Evolutionary conservation across 2,329 filamentous ascomycete genomes (phyloP), one percentile per base, ranked within the genome.

Genomic region (Nigrograna mackinnonii): DNA sequence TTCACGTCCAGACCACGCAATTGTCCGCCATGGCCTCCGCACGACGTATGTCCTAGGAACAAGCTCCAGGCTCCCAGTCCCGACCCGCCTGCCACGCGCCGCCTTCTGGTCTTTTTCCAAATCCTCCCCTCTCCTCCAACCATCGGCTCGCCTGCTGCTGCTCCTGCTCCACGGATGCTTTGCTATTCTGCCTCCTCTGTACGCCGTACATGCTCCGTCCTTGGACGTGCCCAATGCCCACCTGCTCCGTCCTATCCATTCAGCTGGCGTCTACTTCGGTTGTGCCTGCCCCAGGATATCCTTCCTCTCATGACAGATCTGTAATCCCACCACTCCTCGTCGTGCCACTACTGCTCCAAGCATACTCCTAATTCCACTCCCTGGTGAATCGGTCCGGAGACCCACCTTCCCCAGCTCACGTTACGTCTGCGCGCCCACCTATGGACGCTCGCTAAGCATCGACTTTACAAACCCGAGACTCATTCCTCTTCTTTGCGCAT

Each of bases 401-500:
- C 50, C 57, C 57, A 53, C 50, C 54, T 47, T 50, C 54, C 52
- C 53, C 44, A 52, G 43, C 41, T 42, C 43, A 51, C 52, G 44
- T 50, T 39, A 38, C 46, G 43, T 47, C 37, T 35, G 30, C 43
- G 50, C 50, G 13, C 47, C 50, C 46, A 47, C 47, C 47, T 41
- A 68, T 67, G 64, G 55, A 61, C 49, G 38, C 46, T 46, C 37
- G 43, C 49, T 67, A 61, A 52, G 50, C 49, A 9, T 33, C 31
- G 9, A 33, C 18, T 17, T 17, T 17, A 33, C n/a, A 33, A 12
- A 17, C 16, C 31, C 11, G 14, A 28, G 14, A 31, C 46, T 22
- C 45, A 44, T 60, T 68, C 60, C 55, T 57, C 55, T 68, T 67
- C 67, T 68, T 39, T 52, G 62, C 62, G 65, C 67, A 38, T 39